Conservation (phyloP, 2,329 filamentous ascomycete genomes). For the Pseudogymnoascus sp. region DNA sequence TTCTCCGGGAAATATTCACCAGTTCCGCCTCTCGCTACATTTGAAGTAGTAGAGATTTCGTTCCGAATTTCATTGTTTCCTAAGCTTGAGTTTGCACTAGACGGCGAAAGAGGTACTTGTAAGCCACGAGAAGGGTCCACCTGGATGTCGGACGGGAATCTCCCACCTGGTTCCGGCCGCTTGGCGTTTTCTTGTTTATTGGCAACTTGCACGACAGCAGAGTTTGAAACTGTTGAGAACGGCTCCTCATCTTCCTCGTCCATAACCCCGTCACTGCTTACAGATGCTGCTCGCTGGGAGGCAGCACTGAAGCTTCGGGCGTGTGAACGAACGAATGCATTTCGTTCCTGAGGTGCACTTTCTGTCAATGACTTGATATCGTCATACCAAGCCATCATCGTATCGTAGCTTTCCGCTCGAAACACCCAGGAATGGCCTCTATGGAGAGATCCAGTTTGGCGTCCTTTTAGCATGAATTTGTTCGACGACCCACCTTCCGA, state of each 20-base stretch:
- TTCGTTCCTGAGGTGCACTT: slow-evolving; percentile 80
- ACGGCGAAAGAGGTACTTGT: slow-evolving; percentile 71
- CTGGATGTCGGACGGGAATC: slow-evolving; percentile 91
- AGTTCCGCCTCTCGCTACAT: slow-evolving; percentile 18
- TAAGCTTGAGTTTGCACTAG: slow-evolving; percentile 69
- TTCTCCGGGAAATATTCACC: slow-evolving; percentile 24
- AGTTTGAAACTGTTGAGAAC: slow-evolving; percentile 51
- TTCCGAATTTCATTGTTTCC: slow-evolving; percentile 34
- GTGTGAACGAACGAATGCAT: slow-evolving; percentile 78
- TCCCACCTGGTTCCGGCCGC: slow-evolving; percentile 85
- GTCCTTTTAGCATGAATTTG: slow-evolving; percentile 96
- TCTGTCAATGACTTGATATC: slow-evolving; percentile 88
- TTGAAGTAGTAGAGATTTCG: slow-evolving; percentile 53
- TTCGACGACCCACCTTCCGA: slow-evolving; percentile 76
- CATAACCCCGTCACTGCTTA: slow-evolving; percentile 70
- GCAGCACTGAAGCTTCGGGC: slow-evolving; percentile 68
- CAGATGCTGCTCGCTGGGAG: slow-evolving; percentile 51
- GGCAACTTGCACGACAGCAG: slow-evolving; percentile 46
- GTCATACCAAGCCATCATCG: slow-evolving; percentile 95
- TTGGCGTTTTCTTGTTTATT: slow-evolving; percentile 49
- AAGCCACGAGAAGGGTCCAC: slow-evolving; percentile 72
- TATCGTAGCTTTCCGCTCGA: slow-evolving; percentile 71
- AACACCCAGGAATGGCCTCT: slow-evolving; percentile 71
- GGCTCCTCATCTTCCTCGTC: slow-evolving; percentile 68
- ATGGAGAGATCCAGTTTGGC: slow-evolving; percentile 88